These are phyloP conservation scores for Cryomyces minteri DNA, from an alignment of 495 filamentous ascomycete species.

Conservation along the genomic window DNA sequence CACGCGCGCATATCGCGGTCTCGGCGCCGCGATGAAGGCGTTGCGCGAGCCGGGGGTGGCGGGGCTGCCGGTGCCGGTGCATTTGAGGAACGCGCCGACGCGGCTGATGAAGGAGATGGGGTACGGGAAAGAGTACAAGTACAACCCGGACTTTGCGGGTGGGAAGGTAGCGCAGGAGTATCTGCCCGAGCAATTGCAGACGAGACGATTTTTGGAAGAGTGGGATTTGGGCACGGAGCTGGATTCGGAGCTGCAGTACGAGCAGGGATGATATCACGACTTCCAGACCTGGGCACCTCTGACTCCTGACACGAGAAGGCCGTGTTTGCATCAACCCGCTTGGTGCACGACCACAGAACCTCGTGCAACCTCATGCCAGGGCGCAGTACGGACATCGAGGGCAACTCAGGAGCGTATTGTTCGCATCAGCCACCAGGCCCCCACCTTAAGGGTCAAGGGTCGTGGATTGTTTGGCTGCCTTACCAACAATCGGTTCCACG, in stretches of 20 bases:
- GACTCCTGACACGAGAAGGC: too few relatives aligned
- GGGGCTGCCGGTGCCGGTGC: conserved; percentile 60
- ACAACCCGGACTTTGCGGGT: conserved; percentile 74
- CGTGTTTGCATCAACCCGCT: too few relatives aligned
- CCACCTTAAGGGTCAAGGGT: too few relatives aligned
- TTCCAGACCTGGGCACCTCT: too few relatives aligned
- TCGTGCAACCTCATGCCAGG: too few relatives aligned
- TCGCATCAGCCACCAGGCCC: too few relatives aligned
- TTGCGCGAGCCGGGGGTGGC: conserved; percentile 66
- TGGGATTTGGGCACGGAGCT: conserved; percentile 59
- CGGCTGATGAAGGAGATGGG: conserved; percentile 83
- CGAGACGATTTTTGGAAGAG: conserved; percentile 61
- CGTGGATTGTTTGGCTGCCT: too few relatives aligned
- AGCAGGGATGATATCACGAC: too few relatives aligned
- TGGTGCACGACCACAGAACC: too few relatives aligned
- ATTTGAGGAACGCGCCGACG: conserved; percentile 83
- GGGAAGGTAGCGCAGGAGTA: conserved; percentile 85
- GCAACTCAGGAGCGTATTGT: too few relatives aligned
- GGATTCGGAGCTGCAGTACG: conserved; percentile 46
- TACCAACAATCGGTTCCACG: too few relatives aligned
- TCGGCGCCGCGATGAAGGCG: conserved; percentile 61
- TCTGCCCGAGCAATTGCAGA: conserved; percentile 53
- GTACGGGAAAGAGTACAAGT: conserved; percentile 86
- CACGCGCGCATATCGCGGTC: conserved; percentile 63
- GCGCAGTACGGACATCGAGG: too few relatives aligned